Percentiles rank a stretch among this genome's conserved stretches.
These are phyloP conservation scores for Pseudogymnoascus destructans DNA, from an alignment of 2,329 filamentous ascomycete genomes.

Conservation along the genomic window DNA sequence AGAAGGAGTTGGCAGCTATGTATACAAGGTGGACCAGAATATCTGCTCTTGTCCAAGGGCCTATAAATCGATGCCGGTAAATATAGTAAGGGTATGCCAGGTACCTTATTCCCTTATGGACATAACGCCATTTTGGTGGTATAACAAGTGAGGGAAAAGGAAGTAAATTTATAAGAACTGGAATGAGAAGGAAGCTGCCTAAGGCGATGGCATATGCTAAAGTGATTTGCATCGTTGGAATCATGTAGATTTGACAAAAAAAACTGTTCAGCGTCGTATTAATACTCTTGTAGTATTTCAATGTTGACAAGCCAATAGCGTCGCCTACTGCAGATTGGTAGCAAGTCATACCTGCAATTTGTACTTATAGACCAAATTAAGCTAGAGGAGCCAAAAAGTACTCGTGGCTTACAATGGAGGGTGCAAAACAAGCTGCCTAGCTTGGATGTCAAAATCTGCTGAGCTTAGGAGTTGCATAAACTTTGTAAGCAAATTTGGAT, in stretches of 20 bases:
- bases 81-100: slow-evolving; percentile 14
- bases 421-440: neutral
- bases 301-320: neutral
- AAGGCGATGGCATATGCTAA: slow-evolving; percentile 15
- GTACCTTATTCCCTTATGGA: slow-evolving; percentile 11
- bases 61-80: slow-evolving; percentile 12
- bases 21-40: slow-evolving; percentile 13
- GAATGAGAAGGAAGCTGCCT: slow-evolving; percentile 12
- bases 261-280: neutral
- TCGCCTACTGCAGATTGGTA: neutral
- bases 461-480: no score
- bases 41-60: slow-evolving; percentile 13
- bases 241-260: neutral
- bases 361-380: neutral
- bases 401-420: neutral
- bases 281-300: neutral
- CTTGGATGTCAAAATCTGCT: neutral
- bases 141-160: slow-evolving; percentile 9
- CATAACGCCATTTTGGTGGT: slow-evolving; percentile 8
- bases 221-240: slow-evolving; percentile 13
- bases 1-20: slow-evolving; percentile 13
- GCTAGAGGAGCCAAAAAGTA: neutral
- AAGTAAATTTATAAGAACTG: slow-evolving; percentile 11
- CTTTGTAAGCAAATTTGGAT: slow-evolving; percentile 2
- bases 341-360: no score